Percentiles rank a stretch among this genome's conserved stretches.
phyloP scores from a whole-genome alignment of 768 basidiomycete species.

The Suillus paluster region DNA sequence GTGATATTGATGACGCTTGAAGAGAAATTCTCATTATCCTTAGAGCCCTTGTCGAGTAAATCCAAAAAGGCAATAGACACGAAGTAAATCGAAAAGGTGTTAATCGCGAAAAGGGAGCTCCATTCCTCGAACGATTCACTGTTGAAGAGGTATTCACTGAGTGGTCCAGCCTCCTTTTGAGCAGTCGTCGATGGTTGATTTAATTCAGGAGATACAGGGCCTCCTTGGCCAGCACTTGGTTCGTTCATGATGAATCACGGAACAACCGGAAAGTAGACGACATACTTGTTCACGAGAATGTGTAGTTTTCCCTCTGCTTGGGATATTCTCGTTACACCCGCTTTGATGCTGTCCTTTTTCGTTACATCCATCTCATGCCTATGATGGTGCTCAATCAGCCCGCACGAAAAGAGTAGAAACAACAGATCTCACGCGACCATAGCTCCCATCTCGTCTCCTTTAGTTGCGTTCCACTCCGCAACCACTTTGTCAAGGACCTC shows the following conservation, averaged over 20 bases:
- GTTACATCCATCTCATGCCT: constrained; percentile 78
- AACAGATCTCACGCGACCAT: constrained; percentile 58
- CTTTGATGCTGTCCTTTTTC: constrained; percentile 64
- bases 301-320: constrained; percentile 67
- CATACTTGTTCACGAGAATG: constrained; percentile 83
- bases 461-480: constrained; percentile 48
- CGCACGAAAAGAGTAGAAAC: constrained; percentile 4
- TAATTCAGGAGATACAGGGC: constrained; percentile 65
- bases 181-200: constrained; percentile 59
- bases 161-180: constrained; percentile 62
- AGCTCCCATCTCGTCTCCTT: constrained; percentile 43
- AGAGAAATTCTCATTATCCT: constrained; percentile 58
- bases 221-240: constrained; percentile 73
- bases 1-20: constrained; percentile 79
- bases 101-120: constrained; percentile 64
- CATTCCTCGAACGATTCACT: constrained; percentile 68
- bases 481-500: constrained; percentile 64
- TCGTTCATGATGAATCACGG: constrained; percentile 1
- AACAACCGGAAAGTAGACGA: not conserved
- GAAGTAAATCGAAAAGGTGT: constrained; percentile 80
- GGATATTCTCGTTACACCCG: constrained; percentile 46
- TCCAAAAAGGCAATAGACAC: constrained; percentile 78
- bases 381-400: constrained; percentile 8
- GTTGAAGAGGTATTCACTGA: constrained; percentile 72
- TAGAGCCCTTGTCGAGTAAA: constrained; percentile 71